Conservation (phyloP, 2,329 filamentous ascomycete genomes). For the Ceratocystis papillata region DNA sequence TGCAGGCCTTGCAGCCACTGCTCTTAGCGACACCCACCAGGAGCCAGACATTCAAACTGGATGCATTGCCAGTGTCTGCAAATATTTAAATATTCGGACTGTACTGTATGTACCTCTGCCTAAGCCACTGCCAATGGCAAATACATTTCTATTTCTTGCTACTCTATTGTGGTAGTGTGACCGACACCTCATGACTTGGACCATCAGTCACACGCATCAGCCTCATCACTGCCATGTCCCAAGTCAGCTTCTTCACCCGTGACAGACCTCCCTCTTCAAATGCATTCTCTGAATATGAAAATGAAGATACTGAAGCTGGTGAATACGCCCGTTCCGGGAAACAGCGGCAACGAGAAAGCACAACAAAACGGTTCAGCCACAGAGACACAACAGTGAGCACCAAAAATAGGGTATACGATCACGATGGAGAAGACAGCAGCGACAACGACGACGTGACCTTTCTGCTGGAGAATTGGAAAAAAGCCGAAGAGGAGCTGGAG, state of each 20-base stretch:
- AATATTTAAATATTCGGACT: too few relatives aligned
- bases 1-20: background rate
- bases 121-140: too few relatives aligned
- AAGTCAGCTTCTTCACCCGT: constrained; percentile 19
- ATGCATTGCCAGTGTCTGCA: too few relatives aligned
- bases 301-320: background rate
- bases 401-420: background rate
- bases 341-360: background rate
- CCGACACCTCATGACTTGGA: background rate
- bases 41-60: background rate
- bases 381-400: background rate
- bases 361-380: background rate
- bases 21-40: background rate
- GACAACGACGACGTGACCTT: constrained; percentile 18
- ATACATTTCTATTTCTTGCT: too few relatives aligned
- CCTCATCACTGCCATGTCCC: constrained; percentile 14
- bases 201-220: background rate
- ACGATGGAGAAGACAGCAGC: too few relatives aligned
- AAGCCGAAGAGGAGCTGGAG: constrained; percentile 23
- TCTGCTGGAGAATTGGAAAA: constrained; percentile 8
- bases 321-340: background rate
- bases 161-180: too few relatives aligned
- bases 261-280: constrained; percentile 8
- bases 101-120: too few relatives aligned
- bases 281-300: constrained; percentile 3